phyloP scores from a whole-genome alignment of 371 early-diverging fungal species.

The Mucor indicus region DNA sequence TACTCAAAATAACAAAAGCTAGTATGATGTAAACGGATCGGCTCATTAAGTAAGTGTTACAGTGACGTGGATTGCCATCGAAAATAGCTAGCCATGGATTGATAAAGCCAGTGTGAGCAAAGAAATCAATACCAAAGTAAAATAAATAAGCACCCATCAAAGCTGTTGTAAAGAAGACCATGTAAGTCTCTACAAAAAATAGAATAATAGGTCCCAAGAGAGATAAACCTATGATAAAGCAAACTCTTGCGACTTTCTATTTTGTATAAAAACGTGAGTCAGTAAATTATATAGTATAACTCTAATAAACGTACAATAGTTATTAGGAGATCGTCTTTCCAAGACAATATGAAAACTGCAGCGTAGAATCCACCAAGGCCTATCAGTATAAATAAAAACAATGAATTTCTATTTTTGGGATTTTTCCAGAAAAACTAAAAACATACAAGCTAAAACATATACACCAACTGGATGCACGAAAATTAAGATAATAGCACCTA shows the following conservation, averaged over 20 bases:
- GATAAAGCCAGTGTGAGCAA: conserved; percentile 53
- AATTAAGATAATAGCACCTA: conserved; percentile 32
- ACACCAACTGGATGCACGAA: conserved; percentile 28
- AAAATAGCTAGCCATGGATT: conserved; percentile 44
- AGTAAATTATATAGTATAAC: background rate
- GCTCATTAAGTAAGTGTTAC: conserved; percentile 33
- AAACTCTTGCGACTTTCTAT: conserved; percentile 45
- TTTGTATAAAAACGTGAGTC: background rate
- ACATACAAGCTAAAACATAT: conserved; percentile 14
- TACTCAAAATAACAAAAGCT: conserved; percentile 27
- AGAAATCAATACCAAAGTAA: conserved; percentile 51
- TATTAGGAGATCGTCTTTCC: conserved; percentile 42
- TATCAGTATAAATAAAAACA: background rate
- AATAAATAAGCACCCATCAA: conserved; percentile 49
- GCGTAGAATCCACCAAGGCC: conserved; percentile 38
- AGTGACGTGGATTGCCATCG: conserved; percentile 35
- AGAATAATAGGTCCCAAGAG: conserved; percentile 30
- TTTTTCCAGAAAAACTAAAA: background rate
- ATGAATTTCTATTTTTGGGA: background rate
- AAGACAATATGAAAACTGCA: conserved; percentile 46
- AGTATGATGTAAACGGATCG: conserved; percentile 40
- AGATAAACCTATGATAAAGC: conserved; percentile 39
- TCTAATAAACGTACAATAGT: conserved; percentile 22
- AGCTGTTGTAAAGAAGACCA: conserved; percentile 38
- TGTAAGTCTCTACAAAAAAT: conserved; percentile 32